These are phyloP conservation scores for Rickenella mellea DNA, from an alignment of 768 basidiomycete species.

Conservation along the genomic window DNA sequence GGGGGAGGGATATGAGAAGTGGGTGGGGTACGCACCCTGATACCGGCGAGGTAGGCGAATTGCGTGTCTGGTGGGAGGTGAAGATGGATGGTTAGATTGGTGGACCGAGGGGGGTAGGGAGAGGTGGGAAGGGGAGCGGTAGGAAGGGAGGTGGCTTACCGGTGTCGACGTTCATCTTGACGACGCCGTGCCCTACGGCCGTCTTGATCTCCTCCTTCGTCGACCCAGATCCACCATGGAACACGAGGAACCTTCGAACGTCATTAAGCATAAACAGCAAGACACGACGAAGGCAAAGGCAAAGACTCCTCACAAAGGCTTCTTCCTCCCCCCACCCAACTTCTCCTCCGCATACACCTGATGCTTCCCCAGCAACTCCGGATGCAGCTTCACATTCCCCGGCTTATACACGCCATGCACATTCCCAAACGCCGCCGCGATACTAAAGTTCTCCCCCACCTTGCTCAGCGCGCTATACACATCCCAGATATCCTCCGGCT, in stretches of 20 bases:
- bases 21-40: slow-evolving; percentile 42
- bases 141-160: slow-evolving; percentile 21
- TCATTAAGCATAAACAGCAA: background rate
- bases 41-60: slow-evolving; percentile 83
- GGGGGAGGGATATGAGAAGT: no score
- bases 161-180: slow-evolving; percentile 99
- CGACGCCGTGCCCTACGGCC: slow-evolving; percentile 85
- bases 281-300: background rate
- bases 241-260: slow-evolving; percentile 83
- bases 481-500: slow-evolving; percentile 92
- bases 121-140: background rate
- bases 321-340: slow-evolving; percentile 48
- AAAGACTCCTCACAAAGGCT: slow-evolving; percentile 66
- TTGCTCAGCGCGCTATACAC: slow-evolving; percentile 76
- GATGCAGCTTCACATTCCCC: slow-evolving; percentile 91
- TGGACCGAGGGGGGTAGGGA: no score
- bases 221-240: slow-evolving; percentile 99
- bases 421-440: slow-evolving; percentile 97
- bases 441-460: slow-evolving; percentile 90
- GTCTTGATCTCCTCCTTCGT: slow-evolving; percentile 91
- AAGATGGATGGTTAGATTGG: slow-evolving; percentile 5
- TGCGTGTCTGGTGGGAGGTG: slow-evolving; percentile 56
- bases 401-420: slow-evolving; percentile 99
- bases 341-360: slow-evolving; percentile 67
- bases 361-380: slow-evolving; percentile 87